Percentiles rank a stretch among this genome's conserved stretches.
phyloP scores from a whole-genome alignment of 2,329 filamentous ascomycete genomes.

The Daldinia sp. region DNA sequence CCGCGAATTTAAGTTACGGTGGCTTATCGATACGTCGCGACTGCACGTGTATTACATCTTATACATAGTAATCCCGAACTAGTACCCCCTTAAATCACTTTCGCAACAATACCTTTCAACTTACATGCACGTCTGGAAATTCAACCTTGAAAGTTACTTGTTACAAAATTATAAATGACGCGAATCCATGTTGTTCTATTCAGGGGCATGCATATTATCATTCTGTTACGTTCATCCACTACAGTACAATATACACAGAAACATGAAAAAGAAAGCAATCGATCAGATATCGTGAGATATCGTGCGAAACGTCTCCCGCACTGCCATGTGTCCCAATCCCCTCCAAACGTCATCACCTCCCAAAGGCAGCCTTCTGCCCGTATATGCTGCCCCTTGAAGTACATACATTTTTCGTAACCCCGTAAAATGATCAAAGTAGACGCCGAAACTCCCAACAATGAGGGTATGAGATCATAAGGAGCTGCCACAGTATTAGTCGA shows the following conservation, averaged over 20 bases:
- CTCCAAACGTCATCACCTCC: slow-evolving; percentile 25
- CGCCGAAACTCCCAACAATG: slow-evolving; percentile 36
- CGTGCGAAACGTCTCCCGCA: slow-evolving; percentile 27
- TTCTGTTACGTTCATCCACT: slow-evolving; percentile 27
- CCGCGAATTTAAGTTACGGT: slow-evolving; percentile 33
- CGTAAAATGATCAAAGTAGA: slow-evolving; percentile 27
- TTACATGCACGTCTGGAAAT: no score
- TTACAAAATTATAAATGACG: slow-evolving; percentile 2
- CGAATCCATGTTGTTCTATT: slow-evolving; percentile 22
- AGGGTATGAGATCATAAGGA: slow-evolving; percentile 16
- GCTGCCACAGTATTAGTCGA: slow-evolving; percentile 19
- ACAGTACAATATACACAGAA: slow-evolving; percentile 24
- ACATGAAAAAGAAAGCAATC: slow-evolving; percentile 11
- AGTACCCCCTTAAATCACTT: no score
- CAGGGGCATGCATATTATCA: slow-evolving; percentile 27
- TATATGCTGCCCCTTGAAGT: slow-evolving; percentile 22
- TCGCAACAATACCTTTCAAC: neutral
- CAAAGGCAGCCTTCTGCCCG: slow-evolving; percentile 13
- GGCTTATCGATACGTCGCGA: slow-evolving; percentile 43
- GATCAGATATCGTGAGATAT: slow-evolving; percentile 23
- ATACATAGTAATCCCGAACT: neutral
- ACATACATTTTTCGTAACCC: slow-evolving; percentile 23
- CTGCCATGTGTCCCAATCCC: slow-evolving; percentile 7
- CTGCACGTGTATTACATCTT: slow-evolving; percentile 24
- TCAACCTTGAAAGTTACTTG: no score